These are phyloP conservation scores for Hanseniaspora thailandica DNA, from an alignment of 805 yeast genomes.

Conservation along the genomic window DNA sequence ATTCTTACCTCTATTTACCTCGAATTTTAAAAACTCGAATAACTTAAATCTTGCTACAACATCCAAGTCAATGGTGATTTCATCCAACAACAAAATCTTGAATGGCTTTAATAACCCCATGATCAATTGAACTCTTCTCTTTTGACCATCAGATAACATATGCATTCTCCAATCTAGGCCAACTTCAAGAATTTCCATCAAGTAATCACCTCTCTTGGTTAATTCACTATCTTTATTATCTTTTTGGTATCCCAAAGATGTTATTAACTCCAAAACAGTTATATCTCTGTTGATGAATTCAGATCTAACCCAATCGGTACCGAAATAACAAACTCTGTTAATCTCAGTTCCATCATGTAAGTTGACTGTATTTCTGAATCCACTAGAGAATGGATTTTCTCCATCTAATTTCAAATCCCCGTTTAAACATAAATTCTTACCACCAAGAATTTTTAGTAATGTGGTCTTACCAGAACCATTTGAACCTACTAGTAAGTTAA, in stretches of 20 bases:
- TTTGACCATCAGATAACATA: slow-evolving; percentile 83
- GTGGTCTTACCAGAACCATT: slow-evolving; percentile 98
- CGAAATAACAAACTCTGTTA: slow-evolving; percentile 62
- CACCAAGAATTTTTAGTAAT: slow-evolving; percentile 69
- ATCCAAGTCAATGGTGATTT: slow-evolving; percentile 92
- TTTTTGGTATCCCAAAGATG: slow-evolving; percentile 71
- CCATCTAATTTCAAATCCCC: slow-evolving; percentile 71
- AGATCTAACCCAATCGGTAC: slow-evolving; percentile 96
- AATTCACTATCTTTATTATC: slow-evolving; percentile 24
- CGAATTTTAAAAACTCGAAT: slow-evolving; percentile 57
- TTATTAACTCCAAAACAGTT: slow-evolving; percentile 65
- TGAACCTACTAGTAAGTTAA: slow-evolving; percentile 78
- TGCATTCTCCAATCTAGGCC: slow-evolving; percentile 89
- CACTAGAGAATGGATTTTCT: slow-evolving; percentile 70
- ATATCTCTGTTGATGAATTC: slow-evolving; percentile 83
- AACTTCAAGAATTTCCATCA: slow-evolving; percentile 69
- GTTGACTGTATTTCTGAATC: slow-evolving; percentile 24
- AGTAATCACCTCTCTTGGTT: slow-evolving; percentile 62
- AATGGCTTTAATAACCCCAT: slow-evolving; percentile 92
- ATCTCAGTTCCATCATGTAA: slow-evolving; percentile 18
- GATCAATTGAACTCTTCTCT: slow-evolving; percentile 83
- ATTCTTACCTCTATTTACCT: slow-evolving; percentile 39
- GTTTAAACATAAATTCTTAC: slow-evolving; percentile 69
- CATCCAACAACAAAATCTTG: slow-evolving; percentile 78
- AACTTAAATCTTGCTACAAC: slow-evolving; percentile 76